Evolutionary conservation across 2,329 filamentous ascomycete genomes (phyloP), one percentile per base, ranked within the genome.

Genomic region (Mollisiaceae sp.): DNA sequence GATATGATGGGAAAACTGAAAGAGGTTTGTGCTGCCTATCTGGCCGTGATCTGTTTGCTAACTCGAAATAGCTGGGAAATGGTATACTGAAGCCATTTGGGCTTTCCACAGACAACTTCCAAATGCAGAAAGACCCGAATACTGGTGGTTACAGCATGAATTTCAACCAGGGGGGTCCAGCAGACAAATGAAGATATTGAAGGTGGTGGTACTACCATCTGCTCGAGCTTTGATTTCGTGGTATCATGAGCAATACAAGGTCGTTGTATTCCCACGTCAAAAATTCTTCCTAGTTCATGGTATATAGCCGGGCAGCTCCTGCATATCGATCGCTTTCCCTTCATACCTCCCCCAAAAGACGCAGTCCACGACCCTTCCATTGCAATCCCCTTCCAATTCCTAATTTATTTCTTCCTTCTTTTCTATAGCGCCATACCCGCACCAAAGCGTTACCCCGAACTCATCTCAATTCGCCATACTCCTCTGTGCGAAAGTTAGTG

Each of bases 1-100:
- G 94, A 99, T 80, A 97, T 98, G 93, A 97, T 97, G 93, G 92
- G 91, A 20, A 97, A 98, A 81, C 79, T 99, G 73, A 97, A 97
- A 76, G 89, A 90, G 72, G 86, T 88, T 70, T 80, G 85, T 82
- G 59, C 20, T 60, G 11, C 8, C 20, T 11, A 43, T 47, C n/a
- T 32, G 6, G 14, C 27, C 9, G 1, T 32, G 14, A 35, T 35
- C 14, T 24, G 15, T 54, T 24, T 54, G 24, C 50, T 54, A 24
- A 54, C 50, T 54, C 18, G 50, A 32, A 12, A 3, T 66, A 91
- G 79, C 81, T 99, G 66, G 95, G 95, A 0, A 97, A 99, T 76
- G 93, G 93, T 1, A 87, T 99, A 18, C 77, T 99, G 59, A 97
- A 91, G 76, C 94, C 94, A 0, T 98, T 98, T 81, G 95, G 95